Conservation (phyloP, 768 basidiomycete species). For the Kwoniella dendrophila region DNA sequence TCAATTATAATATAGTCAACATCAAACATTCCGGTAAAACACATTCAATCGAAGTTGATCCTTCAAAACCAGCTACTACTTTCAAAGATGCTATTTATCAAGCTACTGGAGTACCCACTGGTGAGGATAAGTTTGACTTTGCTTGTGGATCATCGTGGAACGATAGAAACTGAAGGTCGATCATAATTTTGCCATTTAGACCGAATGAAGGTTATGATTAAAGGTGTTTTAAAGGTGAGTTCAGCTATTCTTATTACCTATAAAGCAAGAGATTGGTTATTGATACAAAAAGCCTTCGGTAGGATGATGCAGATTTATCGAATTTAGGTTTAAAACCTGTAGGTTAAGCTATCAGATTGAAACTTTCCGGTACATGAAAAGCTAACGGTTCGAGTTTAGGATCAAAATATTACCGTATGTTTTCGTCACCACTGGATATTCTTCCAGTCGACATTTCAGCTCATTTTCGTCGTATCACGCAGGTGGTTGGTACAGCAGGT, state of each 20-base stretch:
- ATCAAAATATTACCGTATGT: slow-evolving; percentile 62
- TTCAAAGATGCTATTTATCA: slow-evolving; percentile 86
- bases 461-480: too few relatives aligned
- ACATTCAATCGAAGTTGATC: slow-evolving; percentile 71
- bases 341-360: not conserved
- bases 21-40: slow-evolving; percentile 89
- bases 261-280: not conserved
- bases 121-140: slow-evolving; percentile 12
- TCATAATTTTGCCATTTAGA: slow-evolving; percentile 60
- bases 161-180: not conserved
- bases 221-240: slow-evolving; percentile 80
- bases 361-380: not conserved
- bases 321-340: slow-evolving; percentile 83
- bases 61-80: slow-evolving; percentile 65
- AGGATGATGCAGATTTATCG: slow-evolving; percentile 86
- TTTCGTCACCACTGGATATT: slow-evolving; percentile 55
- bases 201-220: slow-evolving; percentile 97
- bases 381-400: slow-evolving; percentile 58
- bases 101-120: slow-evolving; percentile 71
- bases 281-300: not conserved
- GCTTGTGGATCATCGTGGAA: not conserved
- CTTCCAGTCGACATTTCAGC: too few relatives aligned
- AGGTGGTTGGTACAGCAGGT: slow-evolving; percentile 84
- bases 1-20: slow-evolving; percentile 60
- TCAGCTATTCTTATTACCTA: not conserved